Percentiles rank a stretch among this genome's conserved stretches.
These are phyloP conservation scores for Silene noctiflora DNA, from an alignment of 179 eudicot species.

Conservation along the genomic window DNA sequence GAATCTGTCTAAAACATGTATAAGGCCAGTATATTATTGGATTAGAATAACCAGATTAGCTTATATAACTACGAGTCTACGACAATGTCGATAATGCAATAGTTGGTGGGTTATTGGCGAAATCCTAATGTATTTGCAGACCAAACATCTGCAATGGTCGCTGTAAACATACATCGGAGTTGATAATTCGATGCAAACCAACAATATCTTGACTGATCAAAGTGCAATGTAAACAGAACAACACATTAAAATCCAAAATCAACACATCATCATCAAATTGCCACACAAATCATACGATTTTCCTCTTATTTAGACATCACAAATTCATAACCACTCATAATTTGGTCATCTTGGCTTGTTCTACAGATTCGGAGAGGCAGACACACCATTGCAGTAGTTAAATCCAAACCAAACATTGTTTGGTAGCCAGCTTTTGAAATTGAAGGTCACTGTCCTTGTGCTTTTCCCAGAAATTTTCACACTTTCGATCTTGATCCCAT, in stretches of 20 bases:
- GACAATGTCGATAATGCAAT: too few relatives aligned
- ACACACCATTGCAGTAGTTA: constrained; percentile 52
- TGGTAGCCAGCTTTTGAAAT: constrained; percentile 49
- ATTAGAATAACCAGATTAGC: too few relatives aligned
- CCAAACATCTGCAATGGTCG: too few relatives aligned
- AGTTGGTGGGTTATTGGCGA: too few relatives aligned
- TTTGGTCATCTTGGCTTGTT: constrained; percentile 25
- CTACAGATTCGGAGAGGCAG: constrained; percentile 36
- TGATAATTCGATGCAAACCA: not conserved
- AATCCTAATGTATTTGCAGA: too few relatives aligned
- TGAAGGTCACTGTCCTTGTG: constrained; percentile 50
- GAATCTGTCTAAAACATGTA: too few relatives aligned
- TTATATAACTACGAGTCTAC: too few relatives aligned
- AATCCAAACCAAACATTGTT: constrained; percentile 63
- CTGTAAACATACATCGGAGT: too few relatives aligned
- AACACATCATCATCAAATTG: not conserved
- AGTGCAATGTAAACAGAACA: constrained; percentile 10
- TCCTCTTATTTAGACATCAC: not conserved
- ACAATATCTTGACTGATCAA: constrained; percentile 14
- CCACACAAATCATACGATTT: constrained; percentile 6
- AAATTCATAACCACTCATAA: constrained; percentile 3
- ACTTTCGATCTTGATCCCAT: constrained; percentile 63
- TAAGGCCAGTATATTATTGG: too few relatives aligned
- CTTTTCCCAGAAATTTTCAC: constrained; percentile 55
- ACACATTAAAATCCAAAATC: not conserved